phyloP scores from a whole-genome alignment of 1,284 basidiomycete genomes.

The Cutaneotrichosporon dermatis region DNA sequence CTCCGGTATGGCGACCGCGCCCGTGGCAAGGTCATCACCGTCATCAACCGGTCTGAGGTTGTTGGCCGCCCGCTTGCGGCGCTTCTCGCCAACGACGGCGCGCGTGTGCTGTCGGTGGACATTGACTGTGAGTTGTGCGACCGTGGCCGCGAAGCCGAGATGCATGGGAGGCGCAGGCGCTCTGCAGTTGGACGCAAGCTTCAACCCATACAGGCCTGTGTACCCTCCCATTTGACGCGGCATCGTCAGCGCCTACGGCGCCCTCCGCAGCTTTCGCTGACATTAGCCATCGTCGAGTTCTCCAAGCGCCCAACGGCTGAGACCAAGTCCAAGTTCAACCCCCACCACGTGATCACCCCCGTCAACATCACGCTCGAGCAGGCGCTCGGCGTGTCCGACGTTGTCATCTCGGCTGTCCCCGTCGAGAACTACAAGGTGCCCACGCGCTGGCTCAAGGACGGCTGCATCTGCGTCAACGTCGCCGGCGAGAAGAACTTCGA shows the following conservation, averaged over 20 bases:
- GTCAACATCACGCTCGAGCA: conserved; percentile 64
- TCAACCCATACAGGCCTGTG: too few relatives aligned
- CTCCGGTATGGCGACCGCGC: conserved; percentile 91
- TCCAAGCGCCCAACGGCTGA: conserved; percentile 68
- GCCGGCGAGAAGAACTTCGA: conserved; percentile 97
- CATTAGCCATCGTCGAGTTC: conserved; percentile 67
- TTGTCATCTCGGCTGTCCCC: conserved; percentile 87
- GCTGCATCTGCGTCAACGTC: conserved; percentile 88
- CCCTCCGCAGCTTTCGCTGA: too few relatives aligned
- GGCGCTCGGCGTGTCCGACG: conserved; percentile 75
- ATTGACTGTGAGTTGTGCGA: conserved; percentile 62
- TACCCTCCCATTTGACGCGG: too few relatives aligned
- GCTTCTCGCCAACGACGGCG: conserved; percentile 85
- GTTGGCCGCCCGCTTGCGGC: conserved; percentile 89
- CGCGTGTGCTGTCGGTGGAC: conserved; percentile 85
- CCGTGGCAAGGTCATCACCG: conserved; percentile 51
- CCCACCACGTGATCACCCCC: conserved; percentile 75
- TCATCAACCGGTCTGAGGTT: conserved; percentile 59
- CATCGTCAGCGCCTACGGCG: too few relatives aligned
- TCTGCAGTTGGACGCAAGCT: too few relatives aligned
- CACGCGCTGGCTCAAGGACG: conserved; percentile 84
- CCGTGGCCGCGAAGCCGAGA: too few relatives aligned
- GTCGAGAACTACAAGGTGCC: conserved; percentile 81
- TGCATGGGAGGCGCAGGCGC: too few relatives aligned
- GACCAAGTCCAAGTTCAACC: conserved; percentile 59